phyloP scores from a whole-genome alignment of 306 rosid genomes.

The Begonia masoniana region DNA sequence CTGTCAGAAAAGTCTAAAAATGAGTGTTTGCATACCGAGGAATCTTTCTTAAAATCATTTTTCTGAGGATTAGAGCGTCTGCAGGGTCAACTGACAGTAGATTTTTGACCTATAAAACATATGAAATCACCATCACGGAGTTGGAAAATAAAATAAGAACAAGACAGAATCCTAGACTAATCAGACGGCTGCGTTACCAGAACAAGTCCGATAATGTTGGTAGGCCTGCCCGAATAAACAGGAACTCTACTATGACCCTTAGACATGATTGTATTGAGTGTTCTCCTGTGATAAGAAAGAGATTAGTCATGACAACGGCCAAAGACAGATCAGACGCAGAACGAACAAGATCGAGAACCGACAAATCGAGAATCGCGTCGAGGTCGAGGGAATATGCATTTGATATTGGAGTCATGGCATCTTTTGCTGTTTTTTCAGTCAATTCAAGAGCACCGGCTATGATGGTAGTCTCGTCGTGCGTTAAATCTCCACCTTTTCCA shows the following conservation, averaged over 20 bases:
- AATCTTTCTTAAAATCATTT: conserved; percentile 77
- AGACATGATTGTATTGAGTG: conserved; percentile 74
- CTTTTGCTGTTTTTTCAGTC: conserved; percentile 93
- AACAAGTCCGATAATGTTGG: conserved; percentile 83
- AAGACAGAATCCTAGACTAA: no score
- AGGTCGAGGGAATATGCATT: conserved; percentile 95
- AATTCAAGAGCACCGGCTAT: conserved; percentile 94
- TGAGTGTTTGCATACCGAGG: conserved; percentile 52
- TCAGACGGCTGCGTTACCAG: conserved; percentile 36
- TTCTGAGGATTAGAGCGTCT: conserved; percentile 56
- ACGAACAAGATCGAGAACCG: conserved; percentile 31
- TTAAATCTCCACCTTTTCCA: conserved; percentile 96
- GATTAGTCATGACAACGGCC: conserved; percentile 7
- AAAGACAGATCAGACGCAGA: not conserved
- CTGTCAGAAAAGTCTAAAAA: conserved; percentile 7
- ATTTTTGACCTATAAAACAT: conserved; percentile 71
- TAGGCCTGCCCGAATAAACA: conserved; percentile 56
- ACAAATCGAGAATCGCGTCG: conserved; percentile 84
- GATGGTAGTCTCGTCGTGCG: conserved; percentile 96
- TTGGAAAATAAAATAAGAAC: no score
- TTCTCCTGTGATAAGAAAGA: conserved; percentile 45
- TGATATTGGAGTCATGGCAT: conserved; percentile 96
- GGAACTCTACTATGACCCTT: conserved; percentile 98
- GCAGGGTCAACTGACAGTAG: conserved; percentile 67
- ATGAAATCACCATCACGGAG: not conserved